These are phyloP conservation scores for Cucurbitaria berberidis DNA, from an alignment of 2,329 filamentous ascomycete genomes.

Conservation along the genomic window DNA sequence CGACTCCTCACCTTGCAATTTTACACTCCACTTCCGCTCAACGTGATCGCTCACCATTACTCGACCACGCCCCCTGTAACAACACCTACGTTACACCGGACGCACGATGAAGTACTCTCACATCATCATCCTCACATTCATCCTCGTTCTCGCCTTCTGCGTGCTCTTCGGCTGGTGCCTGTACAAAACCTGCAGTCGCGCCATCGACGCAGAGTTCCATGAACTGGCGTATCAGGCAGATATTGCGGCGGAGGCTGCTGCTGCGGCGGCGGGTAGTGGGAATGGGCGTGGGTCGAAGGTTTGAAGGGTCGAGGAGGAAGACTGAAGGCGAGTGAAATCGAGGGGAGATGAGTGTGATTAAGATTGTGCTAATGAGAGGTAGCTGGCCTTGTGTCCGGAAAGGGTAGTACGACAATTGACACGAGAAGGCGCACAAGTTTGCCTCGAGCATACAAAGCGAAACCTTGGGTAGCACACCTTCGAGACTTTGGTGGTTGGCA, in stretches of 20 bases:
- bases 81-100: too few relatives aligned
- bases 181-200: constrained; percentile 18
- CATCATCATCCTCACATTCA: constrained; percentile 20
- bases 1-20: too few relatives aligned
- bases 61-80: too few relatives aligned
- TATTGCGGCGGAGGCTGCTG: constrained; percentile 3
- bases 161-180: constrained; percentile 26
- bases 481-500: background rate
- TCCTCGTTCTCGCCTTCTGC: constrained; percentile 20
- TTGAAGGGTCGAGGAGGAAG: background rate
- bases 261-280: background rate
- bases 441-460: background rate
- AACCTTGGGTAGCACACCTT: background rate
- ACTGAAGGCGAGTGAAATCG: background rate
- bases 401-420: background rate
- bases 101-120: constrained; percentile 12
- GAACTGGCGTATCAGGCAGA: constrained; percentile 11
- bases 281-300: background rate
- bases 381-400: background rate
- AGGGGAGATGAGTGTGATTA: background rate
- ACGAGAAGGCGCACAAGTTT: background rate
- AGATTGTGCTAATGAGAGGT: background rate
- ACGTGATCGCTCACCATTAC: background rate
- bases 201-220: constrained; percentile 18
- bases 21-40: too few relatives aligned